Percentiles rank a stretch among this genome's conserved stretches.
Evolutionary conservation across 2,329 filamentous ascomycete species (phyloP).

Genomic region (Gnomoniopsis smithogilvyi): DNA sequence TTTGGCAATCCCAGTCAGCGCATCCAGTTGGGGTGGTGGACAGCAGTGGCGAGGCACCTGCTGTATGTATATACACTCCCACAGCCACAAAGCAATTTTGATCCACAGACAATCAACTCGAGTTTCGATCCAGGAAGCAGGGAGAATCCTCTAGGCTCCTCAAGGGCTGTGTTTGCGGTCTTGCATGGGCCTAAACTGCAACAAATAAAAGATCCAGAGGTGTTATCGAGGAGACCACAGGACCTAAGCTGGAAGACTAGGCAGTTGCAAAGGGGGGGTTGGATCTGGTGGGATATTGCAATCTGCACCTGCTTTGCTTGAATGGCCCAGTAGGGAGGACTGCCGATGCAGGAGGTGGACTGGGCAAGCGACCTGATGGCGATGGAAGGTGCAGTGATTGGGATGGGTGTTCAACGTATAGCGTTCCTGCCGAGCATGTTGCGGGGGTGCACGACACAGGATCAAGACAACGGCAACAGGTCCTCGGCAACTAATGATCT

Average conservation of each 20-base stretch:
- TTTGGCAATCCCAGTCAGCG: neutral
- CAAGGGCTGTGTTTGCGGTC: too few species aligned
- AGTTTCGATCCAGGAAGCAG: too few species aligned
- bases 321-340: neutral
- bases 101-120: too few species aligned
- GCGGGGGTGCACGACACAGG: neutral
- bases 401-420: neutral
- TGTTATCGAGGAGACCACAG: too few species aligned
- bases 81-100: too few species aligned
- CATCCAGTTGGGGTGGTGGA: neutral
- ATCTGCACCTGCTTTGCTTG: neutral
- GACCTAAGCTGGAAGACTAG: too few species aligned
- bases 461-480: neutral
- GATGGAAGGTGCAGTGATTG: neutral
- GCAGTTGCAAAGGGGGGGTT: too few species aligned
- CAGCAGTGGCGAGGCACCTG: neutral
- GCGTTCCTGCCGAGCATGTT: neutral
- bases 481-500: neutral
- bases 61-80: too few species aligned
- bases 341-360: neutral
- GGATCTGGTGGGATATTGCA: too few species aligned
- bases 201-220: too few species aligned
- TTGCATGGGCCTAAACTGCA: too few species aligned
- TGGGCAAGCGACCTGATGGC: neutral
- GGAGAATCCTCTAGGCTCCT: too few species aligned